Evolutionary conservation across 2,329 filamentous ascomycete species (phyloP), one percentile per base, ranked within the genome.

Genomic region (Aspergillus floridensis): DNA sequence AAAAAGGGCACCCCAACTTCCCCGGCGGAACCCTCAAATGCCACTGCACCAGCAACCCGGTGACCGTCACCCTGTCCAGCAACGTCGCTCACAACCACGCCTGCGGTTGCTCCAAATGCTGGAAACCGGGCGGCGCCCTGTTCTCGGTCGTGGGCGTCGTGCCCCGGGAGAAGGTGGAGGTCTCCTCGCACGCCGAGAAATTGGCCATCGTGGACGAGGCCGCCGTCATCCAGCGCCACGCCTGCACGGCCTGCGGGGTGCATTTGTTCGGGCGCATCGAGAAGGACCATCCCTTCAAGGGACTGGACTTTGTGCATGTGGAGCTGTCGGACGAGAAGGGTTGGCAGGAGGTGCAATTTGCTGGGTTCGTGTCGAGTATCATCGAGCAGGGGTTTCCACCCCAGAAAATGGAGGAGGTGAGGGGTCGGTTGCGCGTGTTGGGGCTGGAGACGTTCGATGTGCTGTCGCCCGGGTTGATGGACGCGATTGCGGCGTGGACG

Each of bases 341-440:
- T n/a, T 89, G 87, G 86, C 86, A 89, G 74, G 87, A 88, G 76
- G 86, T 86, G 6, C 86, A 89, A 68, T 90, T 89, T 65, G 87
- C 87, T 2, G 87, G 82, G 0, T 90, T 89, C 61, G 86, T 89
- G 44, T 85, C 82, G 38, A 86, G 82, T 58, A 84, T 89, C 59
- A 88, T 89, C 60, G 87, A 89, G 81, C 86, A 88, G 69, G 87
- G 87, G 1, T 87, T 84, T 66, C 73, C 81, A 50, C 83, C 86
- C 0, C 70, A 75, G 16, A 76, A 78, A 38, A 87, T 87, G 66
- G 81, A 79, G 52, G 80, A 78, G 19, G 82, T 89, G 3, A 78
- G 87, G 47, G 64, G 60, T 2, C 82, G 79, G 71, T 79, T 89
- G 59, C 80, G 79, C 74, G 67, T 70, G 1, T 65, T 83, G 19